Evolutionary conservation across 208 protist genomes (phyloP), one percentile per base, ranked within the genome.

Genomic region (Trypanosoma congolense): DNA sequence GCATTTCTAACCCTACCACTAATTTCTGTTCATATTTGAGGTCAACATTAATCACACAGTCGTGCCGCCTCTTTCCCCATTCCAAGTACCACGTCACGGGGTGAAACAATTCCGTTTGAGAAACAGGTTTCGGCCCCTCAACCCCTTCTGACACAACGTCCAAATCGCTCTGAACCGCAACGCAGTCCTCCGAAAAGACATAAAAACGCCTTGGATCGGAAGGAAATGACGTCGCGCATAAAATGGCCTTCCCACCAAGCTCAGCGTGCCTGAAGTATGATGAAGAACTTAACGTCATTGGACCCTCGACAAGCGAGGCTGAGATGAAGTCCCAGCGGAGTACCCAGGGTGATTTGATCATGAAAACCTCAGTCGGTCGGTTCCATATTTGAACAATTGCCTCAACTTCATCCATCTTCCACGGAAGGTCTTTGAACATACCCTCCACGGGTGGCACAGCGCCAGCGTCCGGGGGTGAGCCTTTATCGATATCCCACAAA

Each of bases 341-440:
- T 5, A 65, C 68, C 18, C 53, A 28, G 51, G 43, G 46, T 33
- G 24, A 41, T 26, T 43, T 53, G 44, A 81, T 42, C 4, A 82
- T 25, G 46, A 66, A 61, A 28, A 82, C 46, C 22, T 78, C 63
- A 16, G 42, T 44, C 16, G 66, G 53, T 6, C 26, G 12, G 51
- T 61, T 45, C 77, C 77, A 85, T 48, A 66, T 66, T 45, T 85
- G 77, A 45, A 80, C 56, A 30, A 81, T 52, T 14, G 65, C 62
- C 42, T 79, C 47, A 24, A 75, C 45, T 26, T 57, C 28, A 9
- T 64, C 48, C 24, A 78, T 25, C n/a, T 65, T 56, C 38, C 83
- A 66, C 2, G 77, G 74, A 4, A 83, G 38, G 14, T 63, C 69
- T 19, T 56, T 54, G 25, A 90, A 72, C 12, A 60, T 61, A 6